Base-by-base conservation (phyloP, 257 asterid species). In the Phtheirospermum japonicum region DNA sequence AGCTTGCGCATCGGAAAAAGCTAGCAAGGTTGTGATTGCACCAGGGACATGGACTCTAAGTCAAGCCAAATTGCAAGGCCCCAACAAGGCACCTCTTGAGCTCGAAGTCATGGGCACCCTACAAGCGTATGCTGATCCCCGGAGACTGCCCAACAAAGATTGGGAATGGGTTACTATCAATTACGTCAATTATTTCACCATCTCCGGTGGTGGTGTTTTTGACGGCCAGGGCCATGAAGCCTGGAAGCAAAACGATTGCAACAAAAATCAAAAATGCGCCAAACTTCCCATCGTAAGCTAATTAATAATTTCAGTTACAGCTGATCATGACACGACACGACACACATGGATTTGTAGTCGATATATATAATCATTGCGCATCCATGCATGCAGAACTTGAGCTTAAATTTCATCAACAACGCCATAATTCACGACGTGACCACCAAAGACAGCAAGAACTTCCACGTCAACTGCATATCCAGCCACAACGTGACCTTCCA, bases 241-340 rank as follows among this genome's bases (percentile, higher is more conserved):
- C 0, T 85, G 88, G 90, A 61, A 12, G 17, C 4, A 6, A 55
- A 80, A 85, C 16, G 88, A 79, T 46, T 80, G 94, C 68, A 8
- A 65, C 53, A 50, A 14, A 3, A 59, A 65, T 32, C 0, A 0
- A 0, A 30, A 73, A 0, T 81, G 88, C 70, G 36, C 50, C 31
- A 71, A 49, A 33, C 75, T 73, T 1, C 83, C 91, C 7, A 30
- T 75, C 2, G 81, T 76, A 59, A 60, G 55, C 9, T 34, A 8
- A 2, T 46, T 45, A 16, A 14, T 48, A 0, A 14, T 16, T 48
- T 6, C 4, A n/a, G n/a, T n/a, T n/a, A n/a, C n/a, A n/a, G n/a
- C n/a, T n/a, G n/a, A n/a, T n/a, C n/a, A n/a, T n/a, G n/a, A n/a
- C n/a, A n/a, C n/a, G n/a, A n/a, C n/a, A n/a, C n/a, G n/a, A n/a